Percentiles rank a stretch among this genome's conserved stretches.
Conservation (phyloP, 768 basidiomycete genomes). For the Ephemerocybe angulata region DNA sequence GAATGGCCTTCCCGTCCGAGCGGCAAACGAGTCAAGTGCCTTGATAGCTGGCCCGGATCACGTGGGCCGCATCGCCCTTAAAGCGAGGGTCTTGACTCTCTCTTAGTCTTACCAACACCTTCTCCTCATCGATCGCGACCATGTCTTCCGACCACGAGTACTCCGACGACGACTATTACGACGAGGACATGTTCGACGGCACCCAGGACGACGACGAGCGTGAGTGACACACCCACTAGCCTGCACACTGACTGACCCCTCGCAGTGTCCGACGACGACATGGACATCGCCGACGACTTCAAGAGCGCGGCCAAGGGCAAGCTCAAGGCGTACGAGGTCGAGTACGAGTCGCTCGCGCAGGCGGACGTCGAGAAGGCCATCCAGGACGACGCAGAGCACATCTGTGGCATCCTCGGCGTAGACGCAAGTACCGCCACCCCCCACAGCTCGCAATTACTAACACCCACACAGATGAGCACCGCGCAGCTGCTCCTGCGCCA, state of each 20-base stretch:
- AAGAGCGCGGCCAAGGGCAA: constrained; percentile 50
- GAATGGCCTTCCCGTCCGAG: too few relatives aligned
- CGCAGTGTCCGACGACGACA: constrained; percentile 43
- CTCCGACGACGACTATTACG: constrained; percentile 70
- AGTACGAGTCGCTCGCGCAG: constrained; percentile 74
- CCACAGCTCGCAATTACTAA: constrained; percentile 6
- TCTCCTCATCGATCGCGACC: constrained; percentile 22
- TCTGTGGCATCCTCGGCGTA: constrained; percentile 82
- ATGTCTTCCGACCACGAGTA: constrained; percentile 68
- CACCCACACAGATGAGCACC: constrained; percentile 47
- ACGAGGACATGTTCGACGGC: constrained; percentile 69
- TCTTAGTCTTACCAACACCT: constrained; percentile 9
- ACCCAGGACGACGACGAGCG: constrained; percentile 50
- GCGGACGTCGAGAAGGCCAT: constrained; percentile 74
- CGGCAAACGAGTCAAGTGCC: background rate
- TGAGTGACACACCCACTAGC: constrained; percentile 22
- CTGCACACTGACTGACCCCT: background rate
- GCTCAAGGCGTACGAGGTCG: constrained; percentile 77
- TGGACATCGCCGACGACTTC: constrained; percentile 62
- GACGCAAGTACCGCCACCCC: constrained; percentile 58
- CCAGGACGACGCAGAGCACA: constrained; percentile 74
- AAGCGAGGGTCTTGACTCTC: too few relatives aligned
- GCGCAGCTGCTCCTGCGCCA: constrained; percentile 79
- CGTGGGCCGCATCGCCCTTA: too few relatives aligned
- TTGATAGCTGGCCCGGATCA: too few relatives aligned